A percentile compares a stretch with the other conserved stretches of the same genome.
phyloP scores from a whole-genome alignment of 495 filamentous ascomycete species.

The Penicillium soppii region DNA sequence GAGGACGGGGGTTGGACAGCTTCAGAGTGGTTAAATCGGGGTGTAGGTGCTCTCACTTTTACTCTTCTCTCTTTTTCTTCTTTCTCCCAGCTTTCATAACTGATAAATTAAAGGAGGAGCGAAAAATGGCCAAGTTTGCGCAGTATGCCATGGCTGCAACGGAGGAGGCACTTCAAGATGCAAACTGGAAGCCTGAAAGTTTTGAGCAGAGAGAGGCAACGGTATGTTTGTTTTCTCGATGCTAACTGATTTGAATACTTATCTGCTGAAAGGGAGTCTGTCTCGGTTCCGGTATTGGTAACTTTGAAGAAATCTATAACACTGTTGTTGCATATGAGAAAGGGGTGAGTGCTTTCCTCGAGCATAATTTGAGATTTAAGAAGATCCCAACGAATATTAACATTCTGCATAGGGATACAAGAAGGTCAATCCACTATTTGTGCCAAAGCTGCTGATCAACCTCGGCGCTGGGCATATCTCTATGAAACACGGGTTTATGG shows the following conservation, averaged over 20 bases:
- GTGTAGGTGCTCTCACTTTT: constrained; percentile 35
- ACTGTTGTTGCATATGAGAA: constrained; percentile 75
- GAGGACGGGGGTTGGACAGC: constrained; percentile 66
- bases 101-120: constrained; percentile 55
- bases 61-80: constrained; percentile 1
- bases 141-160: constrained; percentile 89
- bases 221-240: constrained; percentile 39
- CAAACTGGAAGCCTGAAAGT: constrained; percentile 68
- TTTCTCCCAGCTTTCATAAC: too few relatives aligned
- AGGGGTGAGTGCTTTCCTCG: constrained; percentile 53
- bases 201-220: constrained; percentile 64
- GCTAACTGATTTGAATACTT: background rate
- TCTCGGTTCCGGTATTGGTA: constrained; percentile 94
- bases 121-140: constrained; percentile 86
- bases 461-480: constrained; percentile 91
- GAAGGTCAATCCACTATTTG: constrained; percentile 89
- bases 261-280: constrained; percentile 65
- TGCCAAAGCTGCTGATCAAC: constrained; percentile 90
- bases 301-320: constrained; percentile 82
- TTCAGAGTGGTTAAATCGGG: constrained; percentile 69
- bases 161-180: constrained; percentile 82
- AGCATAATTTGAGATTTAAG: background rate
- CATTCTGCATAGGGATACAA: constrained; percentile 66
- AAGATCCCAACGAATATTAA: background rate
- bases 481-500: constrained; percentile 88